Base-by-base conservation (phyloP, 2,329 filamentous ascomycete species). In the Colletotrichum noveboracense region DNA sequence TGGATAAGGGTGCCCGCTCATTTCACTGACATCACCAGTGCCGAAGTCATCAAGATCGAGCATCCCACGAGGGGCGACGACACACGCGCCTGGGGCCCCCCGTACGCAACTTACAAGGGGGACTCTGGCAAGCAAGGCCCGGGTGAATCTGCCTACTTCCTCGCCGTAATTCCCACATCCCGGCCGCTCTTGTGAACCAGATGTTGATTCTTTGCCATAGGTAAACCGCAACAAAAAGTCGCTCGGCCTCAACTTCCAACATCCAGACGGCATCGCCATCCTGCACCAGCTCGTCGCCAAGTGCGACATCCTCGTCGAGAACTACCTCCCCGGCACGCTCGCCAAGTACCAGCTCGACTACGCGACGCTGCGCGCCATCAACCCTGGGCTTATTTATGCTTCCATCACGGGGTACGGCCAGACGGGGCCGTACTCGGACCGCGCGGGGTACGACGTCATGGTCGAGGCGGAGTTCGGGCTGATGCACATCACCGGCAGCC, bases 391-490 rank as follows among this genome's bases (percentile, higher is more conserved):
- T 62, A 95, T 99, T 79, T 99, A 99, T 82, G 96, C 96, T 16
- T 98, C 95, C 79, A 98, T 99, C 80, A 99, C 97, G 0, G 97
- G 97, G 1, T 99, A 98, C 82, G 97, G 97, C 3, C 97, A 99
- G 83, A 98, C 95, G 2, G 97, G 97, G 0, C 97, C 97, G 0
- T 98, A 98, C 84, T 92, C 93, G 7, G 91, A 93, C 78, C 91
- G 97, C 16, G 96, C 97, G 5, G 97, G 97, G 6, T 99, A 99
- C 88, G 97, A 99, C 85, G 97, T 99, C 79, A 99, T 99, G 96
- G 96, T 99, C 13, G 97, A 99, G 87, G 97, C 97, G 75, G 97
- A 98, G 83, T 96, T 99, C 86, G 97, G 97, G 1, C 87, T 99
- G 72, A 99, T 99, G 97, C 97, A 99, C 86, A 98, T 99, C 80